Conservation (phyloP, 768 basidiomycete species). For the Auriscalpium vulgare region DNA sequence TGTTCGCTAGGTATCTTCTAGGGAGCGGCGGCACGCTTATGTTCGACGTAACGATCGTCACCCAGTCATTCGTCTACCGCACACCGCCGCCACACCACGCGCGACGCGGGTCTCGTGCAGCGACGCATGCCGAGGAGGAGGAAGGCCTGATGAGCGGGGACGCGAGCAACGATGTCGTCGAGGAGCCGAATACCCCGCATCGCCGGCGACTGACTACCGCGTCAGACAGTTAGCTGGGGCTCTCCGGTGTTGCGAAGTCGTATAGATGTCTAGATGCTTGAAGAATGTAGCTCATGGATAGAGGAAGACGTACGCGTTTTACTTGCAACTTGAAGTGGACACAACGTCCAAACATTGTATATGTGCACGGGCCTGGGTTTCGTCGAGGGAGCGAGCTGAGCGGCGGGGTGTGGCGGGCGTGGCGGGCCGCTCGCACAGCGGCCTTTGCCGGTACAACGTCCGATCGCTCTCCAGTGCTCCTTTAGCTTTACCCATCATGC, state of each 20-base stretch:
- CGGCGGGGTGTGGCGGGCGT: too few species aligned
- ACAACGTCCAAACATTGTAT: too few species aligned
- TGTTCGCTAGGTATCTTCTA: slow-evolving; percentile 64
- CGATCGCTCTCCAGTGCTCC: neutral
- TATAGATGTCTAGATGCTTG: too few species aligned
- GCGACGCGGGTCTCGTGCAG: slow-evolving; percentile 13
- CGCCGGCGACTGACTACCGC: slow-evolving; percentile 11
- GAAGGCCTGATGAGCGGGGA: slow-evolving; percentile 13
- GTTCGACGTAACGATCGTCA: slow-evolving; percentile 89
- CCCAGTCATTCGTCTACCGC: slow-evolving; percentile 77
- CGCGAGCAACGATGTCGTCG: neutral
- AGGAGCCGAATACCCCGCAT: slow-evolving; percentile 11
- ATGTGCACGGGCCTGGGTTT: too few species aligned
- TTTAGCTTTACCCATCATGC: slow-evolving; percentile 7
- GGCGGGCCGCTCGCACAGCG: too few species aligned
- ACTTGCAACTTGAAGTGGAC: too few species aligned
- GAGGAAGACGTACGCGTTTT: too few species aligned
- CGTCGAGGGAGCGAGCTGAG: too few species aligned
- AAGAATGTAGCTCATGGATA: too few species aligned
- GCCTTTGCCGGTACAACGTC: too few species aligned
- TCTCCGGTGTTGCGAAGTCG: too few species aligned
- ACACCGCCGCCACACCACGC: slow-evolving; percentile 29
- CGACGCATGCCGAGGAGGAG: slow-evolving; percentile 19
- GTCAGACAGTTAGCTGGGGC: neutral
- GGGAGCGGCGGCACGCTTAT: slow-evolving; percentile 90